These are phyloP conservation scores for Candida loeiensis DNA, from an alignment of 805 yeast genomes.

Conservation along the genomic window DNA sequence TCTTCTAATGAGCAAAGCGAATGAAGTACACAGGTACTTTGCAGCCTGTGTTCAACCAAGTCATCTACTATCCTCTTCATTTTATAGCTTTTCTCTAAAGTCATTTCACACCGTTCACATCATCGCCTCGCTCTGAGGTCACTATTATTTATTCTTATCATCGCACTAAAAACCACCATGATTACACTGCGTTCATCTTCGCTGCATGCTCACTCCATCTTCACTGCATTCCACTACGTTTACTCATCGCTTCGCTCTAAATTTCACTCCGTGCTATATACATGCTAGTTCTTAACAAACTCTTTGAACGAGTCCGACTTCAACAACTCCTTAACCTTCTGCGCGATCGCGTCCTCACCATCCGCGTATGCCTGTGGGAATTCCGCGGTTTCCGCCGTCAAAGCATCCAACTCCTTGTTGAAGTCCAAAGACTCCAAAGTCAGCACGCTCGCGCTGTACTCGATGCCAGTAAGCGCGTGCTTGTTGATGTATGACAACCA, in stretches of 20 bases:
- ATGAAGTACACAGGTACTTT: no score
- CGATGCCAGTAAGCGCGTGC: slow-evolving; percentile 77
- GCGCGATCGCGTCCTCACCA: slow-evolving; percentile 48
- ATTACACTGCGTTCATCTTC: no score
- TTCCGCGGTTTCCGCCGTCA: slow-evolving; percentile 24
- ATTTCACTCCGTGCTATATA: slow-evolving; percentile 1
- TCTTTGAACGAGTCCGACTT: slow-evolving; percentile 64
- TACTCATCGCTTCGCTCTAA: not conserved
- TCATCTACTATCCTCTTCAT: no score
- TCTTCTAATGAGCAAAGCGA: no score
- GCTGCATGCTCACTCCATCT: no score
- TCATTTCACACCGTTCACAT: no score
- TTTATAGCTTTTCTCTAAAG: no score
- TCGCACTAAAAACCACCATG: no score
- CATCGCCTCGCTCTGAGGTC: no score
- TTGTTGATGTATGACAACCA: slow-evolving; percentile 76
- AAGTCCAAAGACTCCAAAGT: slow-evolving; percentile 39
- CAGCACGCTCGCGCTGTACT: slow-evolving; percentile 66
- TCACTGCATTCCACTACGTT: no score
- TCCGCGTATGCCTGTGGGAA: slow-evolving; percentile 34
- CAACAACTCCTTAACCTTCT: slow-evolving; percentile 68
- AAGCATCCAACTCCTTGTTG: slow-evolving; percentile 33
- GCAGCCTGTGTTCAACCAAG: no score
- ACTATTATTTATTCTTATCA: no score
- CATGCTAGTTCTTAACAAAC: slow-evolving; percentile 4